Evolutionary conservation across 495 filamentous ascomycete genomes (phyloP).

Genomic region (Bryoglossum gracile): DNA sequence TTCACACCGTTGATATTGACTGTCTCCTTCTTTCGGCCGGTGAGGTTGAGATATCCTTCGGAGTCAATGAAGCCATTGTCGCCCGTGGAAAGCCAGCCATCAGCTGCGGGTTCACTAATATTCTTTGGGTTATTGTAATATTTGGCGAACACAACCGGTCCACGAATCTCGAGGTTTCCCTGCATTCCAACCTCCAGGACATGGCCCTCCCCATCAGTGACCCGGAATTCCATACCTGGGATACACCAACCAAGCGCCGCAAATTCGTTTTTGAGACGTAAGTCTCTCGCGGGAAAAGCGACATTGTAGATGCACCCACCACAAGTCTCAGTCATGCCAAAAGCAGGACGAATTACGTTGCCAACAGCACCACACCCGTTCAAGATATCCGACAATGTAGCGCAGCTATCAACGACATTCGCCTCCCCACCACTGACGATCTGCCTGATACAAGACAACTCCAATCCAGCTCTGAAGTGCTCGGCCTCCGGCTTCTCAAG

Average conservation of each 20-base stretch:
- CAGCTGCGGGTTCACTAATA: conserved; percentile 52
- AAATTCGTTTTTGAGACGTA: conserved; percentile 73
- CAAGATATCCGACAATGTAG: conserved; percentile 28
- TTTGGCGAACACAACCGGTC: conserved; percentile 65
- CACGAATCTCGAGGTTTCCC: conserved; percentile 70
- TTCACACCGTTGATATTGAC: conserved; percentile 51
- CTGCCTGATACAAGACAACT: conserved; percentile 26
- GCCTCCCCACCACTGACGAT: conserved; percentile 37
- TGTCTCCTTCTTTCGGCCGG: conserved; percentile 76
- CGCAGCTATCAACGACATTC: conserved; percentile 29
- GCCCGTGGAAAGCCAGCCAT: conserved; percentile 80
- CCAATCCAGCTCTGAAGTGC: neutral
- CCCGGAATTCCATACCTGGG: conserved; percentile 34
- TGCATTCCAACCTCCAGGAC: conserved; percentile 38
- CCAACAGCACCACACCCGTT: conserved; percentile 27
- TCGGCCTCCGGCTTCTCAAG: neutral
- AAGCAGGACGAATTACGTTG: conserved; percentile 55
- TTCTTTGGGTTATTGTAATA: conserved; percentile 63
- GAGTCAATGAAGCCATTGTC: conserved; percentile 51
- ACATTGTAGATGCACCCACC: conserved; percentile 34
- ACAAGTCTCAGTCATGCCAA: conserved; percentile 65
- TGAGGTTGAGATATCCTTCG: conserved; percentile 57
- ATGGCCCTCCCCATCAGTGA: conserved; percentile 19
- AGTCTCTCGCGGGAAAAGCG: conserved; percentile 65
- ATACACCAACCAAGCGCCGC: conserved; percentile 41